phyloP scores from a whole-genome alignment of 2,329 filamentous ascomycete genomes.

The Clarireedia hainanense region DNA sequence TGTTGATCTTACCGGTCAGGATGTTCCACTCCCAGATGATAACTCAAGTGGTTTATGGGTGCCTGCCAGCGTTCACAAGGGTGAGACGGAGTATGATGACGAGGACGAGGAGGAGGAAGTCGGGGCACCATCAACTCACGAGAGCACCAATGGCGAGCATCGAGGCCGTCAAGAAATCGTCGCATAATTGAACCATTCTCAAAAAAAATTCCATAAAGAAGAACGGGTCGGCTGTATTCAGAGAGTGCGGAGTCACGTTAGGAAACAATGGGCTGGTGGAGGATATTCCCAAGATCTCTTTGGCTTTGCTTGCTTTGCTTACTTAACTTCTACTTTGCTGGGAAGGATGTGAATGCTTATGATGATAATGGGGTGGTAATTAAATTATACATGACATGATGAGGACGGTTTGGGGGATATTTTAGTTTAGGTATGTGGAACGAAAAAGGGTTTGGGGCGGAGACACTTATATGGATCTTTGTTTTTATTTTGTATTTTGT shows the following conservation, averaged over 20 bases:
- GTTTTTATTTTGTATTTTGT: not conserved
- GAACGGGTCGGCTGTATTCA: conserved; percentile 1
- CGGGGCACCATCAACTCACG: conserved; percentile 43
- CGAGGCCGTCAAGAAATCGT: conserved; percentile 46
- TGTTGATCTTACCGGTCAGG: conserved; percentile 75
- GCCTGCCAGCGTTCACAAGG: conserved; percentile 57
- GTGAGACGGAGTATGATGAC: conserved; percentile 51
- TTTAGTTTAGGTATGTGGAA: not conserved
- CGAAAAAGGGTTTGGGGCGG: conserved; percentile 8
- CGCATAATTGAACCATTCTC: conserved; percentile 14
- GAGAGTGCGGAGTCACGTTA: conserved; percentile 9
- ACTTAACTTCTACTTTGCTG: not conserved
- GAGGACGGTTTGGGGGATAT: not conserved
- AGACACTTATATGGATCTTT: not conserved
- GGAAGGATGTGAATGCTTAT: not conserved
- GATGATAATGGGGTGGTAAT: conserved; percentile 8
- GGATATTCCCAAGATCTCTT: conserved; percentile 24
- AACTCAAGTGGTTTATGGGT: conserved; percentile 72
- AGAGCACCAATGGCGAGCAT: conserved; percentile 49
- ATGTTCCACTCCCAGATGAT: conserved; percentile 66
- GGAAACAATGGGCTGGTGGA: conserved; percentile 14
- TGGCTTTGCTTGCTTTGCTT: conserved; percentile 11
- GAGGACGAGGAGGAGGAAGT: conserved; percentile 58
- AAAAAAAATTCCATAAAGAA: not conserved
- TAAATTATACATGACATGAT: conserved; percentile 5